phyloP scores from a whole-genome alignment of 2,329 filamentous ascomycete species.

The Botryotinia globosa region DNA sequence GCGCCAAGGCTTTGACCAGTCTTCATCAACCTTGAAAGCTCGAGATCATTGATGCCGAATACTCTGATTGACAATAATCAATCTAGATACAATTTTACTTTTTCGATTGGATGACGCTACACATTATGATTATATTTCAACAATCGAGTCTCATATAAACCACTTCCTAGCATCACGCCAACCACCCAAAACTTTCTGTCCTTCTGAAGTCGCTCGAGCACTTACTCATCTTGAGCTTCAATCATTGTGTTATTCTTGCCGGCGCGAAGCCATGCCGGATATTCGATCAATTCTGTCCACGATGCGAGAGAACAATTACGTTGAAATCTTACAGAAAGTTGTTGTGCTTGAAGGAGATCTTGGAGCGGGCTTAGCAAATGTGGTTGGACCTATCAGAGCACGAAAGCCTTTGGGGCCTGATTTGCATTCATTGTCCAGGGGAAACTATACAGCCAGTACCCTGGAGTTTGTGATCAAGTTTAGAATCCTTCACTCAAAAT shows the following conservation, averaged over 20 bases:
- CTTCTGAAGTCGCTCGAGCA: constrained; percentile 25
- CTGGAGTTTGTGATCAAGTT: too few species aligned
- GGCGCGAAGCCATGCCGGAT: background rate
- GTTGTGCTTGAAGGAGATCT: background rate
- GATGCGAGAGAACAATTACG: background rate
- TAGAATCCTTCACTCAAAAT: background rate
- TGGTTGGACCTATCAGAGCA: background rate
- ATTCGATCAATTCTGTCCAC: background rate
- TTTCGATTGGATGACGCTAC: background rate
- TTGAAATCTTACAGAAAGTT: background rate
- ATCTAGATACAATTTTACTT: background rate
- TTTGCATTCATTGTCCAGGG: background rate
- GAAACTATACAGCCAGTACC: rapidly evolving
- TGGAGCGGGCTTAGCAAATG: background rate
- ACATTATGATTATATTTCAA: background rate
- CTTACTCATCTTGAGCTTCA: background rate
- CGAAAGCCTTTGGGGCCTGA: background rate
- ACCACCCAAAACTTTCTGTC: constrained; percentile 24
- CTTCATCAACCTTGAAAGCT: background rate
- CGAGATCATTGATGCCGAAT: background rate
- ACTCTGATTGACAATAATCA: background rate
- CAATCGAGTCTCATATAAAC: background rate
- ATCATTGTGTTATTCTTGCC: background rate
- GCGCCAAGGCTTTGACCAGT: background rate
- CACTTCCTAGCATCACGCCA: constrained; percentile 8